Conservation (phyloP, 345 rosid genomes). For the Lagerstroemia speciosa region DNA sequence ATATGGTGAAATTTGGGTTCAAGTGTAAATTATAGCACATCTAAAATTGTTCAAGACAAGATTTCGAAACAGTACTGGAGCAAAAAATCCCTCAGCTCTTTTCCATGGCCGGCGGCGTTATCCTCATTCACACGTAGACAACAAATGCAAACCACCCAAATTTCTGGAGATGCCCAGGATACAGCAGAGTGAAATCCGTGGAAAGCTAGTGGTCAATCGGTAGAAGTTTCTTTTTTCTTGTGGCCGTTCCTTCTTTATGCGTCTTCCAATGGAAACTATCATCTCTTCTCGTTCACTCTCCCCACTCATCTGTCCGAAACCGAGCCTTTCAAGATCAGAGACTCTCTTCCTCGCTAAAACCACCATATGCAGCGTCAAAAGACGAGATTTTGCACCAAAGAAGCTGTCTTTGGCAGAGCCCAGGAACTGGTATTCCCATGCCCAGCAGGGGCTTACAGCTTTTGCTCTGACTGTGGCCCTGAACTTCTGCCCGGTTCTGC, state of each 20-base stretch:
- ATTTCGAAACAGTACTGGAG: conserved; percentile 5
- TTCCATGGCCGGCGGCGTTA: conserved; percentile 30
- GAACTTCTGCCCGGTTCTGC: conserved; percentile 53
- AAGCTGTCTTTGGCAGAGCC: conserved; percentile 25
- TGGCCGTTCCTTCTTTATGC: conserved; percentile 34
- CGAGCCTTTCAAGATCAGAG: conserved; percentile 36
- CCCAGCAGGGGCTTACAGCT: conserved; percentile 75
- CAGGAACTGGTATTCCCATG: conserved; percentile 45
- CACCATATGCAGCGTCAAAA: conserved; percentile 31
- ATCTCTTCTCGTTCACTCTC: conserved; percentile 22
- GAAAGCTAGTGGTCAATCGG: conserved; percentile 48
- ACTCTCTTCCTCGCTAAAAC: conserved; percentile 31
- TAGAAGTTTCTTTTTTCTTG: not conserved
- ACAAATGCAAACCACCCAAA: conserved; percentile 35
- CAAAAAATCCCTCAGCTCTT: conserved; percentile 16
- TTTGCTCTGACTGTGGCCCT: conserved; percentile 69
- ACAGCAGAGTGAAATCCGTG: conserved; percentile 16
- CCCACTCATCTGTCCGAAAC: conserved; percentile 24
- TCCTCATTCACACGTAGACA: conserved; percentile 26
- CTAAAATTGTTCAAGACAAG: no score
- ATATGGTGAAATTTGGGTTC: no score
- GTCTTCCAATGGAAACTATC: conserved; percentile 46
- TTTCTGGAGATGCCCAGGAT: conserved; percentile 2
- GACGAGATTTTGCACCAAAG: conserved; percentile 20
- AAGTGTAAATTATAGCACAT: no score